Base-by-base conservation (phyloP, 2,329 filamentous ascomycete species). In the Fusarium agapanthi region DNA sequence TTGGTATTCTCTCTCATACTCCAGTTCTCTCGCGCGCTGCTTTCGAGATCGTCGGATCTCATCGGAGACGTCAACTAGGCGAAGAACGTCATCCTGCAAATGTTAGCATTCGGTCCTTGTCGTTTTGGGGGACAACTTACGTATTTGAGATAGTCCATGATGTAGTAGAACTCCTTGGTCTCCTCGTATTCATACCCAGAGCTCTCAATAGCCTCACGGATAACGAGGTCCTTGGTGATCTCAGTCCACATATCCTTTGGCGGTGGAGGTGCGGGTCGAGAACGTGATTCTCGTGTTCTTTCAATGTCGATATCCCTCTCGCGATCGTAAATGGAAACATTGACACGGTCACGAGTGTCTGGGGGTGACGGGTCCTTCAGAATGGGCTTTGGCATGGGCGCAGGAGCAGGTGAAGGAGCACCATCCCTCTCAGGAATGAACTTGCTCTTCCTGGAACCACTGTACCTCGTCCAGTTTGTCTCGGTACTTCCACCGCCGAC, bases 221-320 rank as follows among this genome's bases (percentile, higher is more conserved):
- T 87, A 22, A 98, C 94, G 40, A 98, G 84, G 75, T 97, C 95
- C 83, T 97, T 97, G 50, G 95, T 97, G 76, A 99, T 94, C 83
- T 98, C 96, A 0, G 96, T 99, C 95, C 95, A 98, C 85, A 97
- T 93, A 67, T 92, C 90, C 62, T 88, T 87, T 37, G 87, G 83
- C 57, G 82, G 77, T 60, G 77, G 87, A 64, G 73, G 80, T 55
- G 69, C 81, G 69, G 78, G 80, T 38, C 82, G 83, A 62, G 83
- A 81, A 71, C 84, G 84, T 69, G 55, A 20, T 57, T 91, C 89
- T 24, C 84, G 85, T 30, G 86, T 84, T 74, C 88, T 87, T 55
- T 89, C 88, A 35, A 90, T 83, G 55, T 89, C 88, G 44, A 88
- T 81, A 37, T 87, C 85, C 18, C 83, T 80, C 63, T 87, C 83